Evolutionary conservation across 2,329 filamentous ascomycete genomes (phyloP).

Genomic region (Cordyceps sp.): DNA sequence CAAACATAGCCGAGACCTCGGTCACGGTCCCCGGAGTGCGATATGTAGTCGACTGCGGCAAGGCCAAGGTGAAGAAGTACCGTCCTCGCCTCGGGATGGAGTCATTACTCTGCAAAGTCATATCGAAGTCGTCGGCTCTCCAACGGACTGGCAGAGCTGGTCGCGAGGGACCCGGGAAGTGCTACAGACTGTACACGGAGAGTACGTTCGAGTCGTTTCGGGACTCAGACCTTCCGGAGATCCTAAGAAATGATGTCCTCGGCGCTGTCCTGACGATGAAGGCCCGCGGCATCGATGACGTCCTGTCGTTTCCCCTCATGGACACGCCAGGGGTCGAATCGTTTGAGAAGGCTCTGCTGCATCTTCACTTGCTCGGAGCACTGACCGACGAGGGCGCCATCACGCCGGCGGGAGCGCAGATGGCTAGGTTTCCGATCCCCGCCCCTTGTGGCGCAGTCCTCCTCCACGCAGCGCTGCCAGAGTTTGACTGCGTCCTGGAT

Average conservation of each 20-base stretch:
- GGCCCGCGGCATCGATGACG: constrained; percentile 68
- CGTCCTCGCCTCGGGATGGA: constrained; percentile 73
- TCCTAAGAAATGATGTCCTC: constrained; percentile 75
- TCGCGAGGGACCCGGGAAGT: constrained; percentile 80
- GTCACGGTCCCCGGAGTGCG: constrained; percentile 88
- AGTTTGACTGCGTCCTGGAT: constrained; percentile 59
- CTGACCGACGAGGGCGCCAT: constrained; percentile 57
- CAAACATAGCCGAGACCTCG: constrained; percentile 97
- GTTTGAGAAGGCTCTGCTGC: constrained; percentile 66
- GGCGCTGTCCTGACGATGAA: constrained; percentile 87
- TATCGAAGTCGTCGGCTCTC: constrained; percentile 84
- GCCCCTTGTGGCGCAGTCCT: constrained; percentile 70
- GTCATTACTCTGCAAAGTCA: constrained; percentile 75
- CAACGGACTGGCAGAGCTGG: constrained; percentile 86
- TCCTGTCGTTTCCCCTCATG: constrained; percentile 70
- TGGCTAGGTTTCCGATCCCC: constrained; percentile 71
- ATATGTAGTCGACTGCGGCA: constrained; percentile 83
- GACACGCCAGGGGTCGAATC: constrained; percentile 63
- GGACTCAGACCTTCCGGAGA: constrained; percentile 70
- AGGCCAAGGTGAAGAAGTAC: constrained; percentile 88
- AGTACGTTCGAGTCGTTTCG: constrained; percentile 53
- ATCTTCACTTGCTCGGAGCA: constrained; percentile 65
- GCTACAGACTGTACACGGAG: constrained; percentile 78
- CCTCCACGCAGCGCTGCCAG: constrained; percentile 56
- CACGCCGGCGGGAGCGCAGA: constrained; percentile 55